phyloP scores from a whole-genome alignment of 148 eudicot genomes.

The Suaeda aralocaspica region DNA sequence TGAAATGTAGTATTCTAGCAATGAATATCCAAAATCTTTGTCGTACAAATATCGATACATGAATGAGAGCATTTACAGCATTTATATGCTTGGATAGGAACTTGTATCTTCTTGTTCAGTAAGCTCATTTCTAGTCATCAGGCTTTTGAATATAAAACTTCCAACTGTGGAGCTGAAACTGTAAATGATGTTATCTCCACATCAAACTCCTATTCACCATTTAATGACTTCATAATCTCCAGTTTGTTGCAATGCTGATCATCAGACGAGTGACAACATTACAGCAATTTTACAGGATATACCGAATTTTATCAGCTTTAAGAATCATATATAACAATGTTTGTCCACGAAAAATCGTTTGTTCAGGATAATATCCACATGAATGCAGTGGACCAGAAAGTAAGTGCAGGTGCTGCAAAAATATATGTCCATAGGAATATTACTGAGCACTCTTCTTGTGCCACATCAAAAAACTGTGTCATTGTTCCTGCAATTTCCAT shows the following conservation, averaged over 20 bases:
- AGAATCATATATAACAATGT: constrained; percentile 14
- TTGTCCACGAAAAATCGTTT: background rate
- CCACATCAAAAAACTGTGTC: constrained; percentile 41
- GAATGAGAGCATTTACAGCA: too few relatives aligned
- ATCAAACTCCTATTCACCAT: too few relatives aligned
- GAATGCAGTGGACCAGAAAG: constrained; percentile 42
- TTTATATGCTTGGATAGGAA: background rate
- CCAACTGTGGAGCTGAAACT: background rate
- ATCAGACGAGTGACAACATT: background rate
- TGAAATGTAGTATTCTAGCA: too few relatives aligned
- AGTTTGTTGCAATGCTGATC: background rate
- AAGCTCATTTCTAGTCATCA: background rate
- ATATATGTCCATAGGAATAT: constrained; percentile 41
- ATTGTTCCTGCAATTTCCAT: constrained; percentile 40
- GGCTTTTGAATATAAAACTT: background rate
- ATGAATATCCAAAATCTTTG: too few relatives aligned
- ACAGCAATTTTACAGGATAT: background rate
- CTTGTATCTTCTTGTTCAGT: background rate
- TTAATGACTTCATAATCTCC: background rate
- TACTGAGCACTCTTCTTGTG: constrained; percentile 43
- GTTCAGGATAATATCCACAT: constrained; percentile 43
- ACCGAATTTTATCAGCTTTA: background rate
- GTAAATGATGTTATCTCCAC: too few relatives aligned
- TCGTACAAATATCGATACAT: too few relatives aligned
- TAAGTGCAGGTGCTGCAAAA: constrained; percentile 37